Evolutionary conservation across 2,329 filamentous ascomycete genomes (phyloP).

Genomic region (Fusarium kyushuense): DNA sequence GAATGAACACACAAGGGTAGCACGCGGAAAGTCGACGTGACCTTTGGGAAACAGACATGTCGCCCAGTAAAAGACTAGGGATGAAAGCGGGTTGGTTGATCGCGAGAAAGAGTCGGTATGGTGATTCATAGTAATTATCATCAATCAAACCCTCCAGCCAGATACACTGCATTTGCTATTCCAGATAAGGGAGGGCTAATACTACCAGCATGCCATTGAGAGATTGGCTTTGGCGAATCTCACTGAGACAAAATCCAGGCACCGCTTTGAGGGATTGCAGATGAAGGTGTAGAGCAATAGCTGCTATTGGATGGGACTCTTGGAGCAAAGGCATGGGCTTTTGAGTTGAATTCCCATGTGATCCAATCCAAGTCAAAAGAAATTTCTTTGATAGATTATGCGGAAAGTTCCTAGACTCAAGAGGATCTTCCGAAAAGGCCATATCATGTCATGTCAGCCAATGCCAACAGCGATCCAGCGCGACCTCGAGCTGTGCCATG

Average conservation of each 20-base stretch:
- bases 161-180: constrained; percentile 20
- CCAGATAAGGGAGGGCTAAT: constrained; percentile 32
- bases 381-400: constrained; percentile 26
- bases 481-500: constrained; percentile 30
- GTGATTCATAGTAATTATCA: constrained; percentile 40
- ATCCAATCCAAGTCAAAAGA: constrained; percentile 25
- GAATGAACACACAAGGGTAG: constrained; percentile 29
- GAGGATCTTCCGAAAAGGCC: constrained; percentile 6
- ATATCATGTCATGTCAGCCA: background rate
- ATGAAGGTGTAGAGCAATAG: constrained; percentile 21
- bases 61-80: constrained; percentile 14
- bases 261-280: background rate
- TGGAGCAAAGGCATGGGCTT: constrained; percentile 25
- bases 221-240: constrained; percentile 11
- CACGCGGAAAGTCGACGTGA: constrained; percentile 31
- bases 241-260: constrained; percentile 24
- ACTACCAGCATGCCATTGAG: constrained; percentile 32
- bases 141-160: background rate
- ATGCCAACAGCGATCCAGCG: constrained; percentile 36
- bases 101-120: constrained; percentile 25
- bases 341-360: constrained; percentile 26
- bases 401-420: constrained; percentile 32
- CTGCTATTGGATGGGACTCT: constrained; percentile 22
- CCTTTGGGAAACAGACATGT: constrained; percentile 31
- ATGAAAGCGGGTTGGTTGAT: constrained; percentile 18